Conservation (phyloP, 108 stramenopile genomes). For the Conticribra weissflogii region DNA sequence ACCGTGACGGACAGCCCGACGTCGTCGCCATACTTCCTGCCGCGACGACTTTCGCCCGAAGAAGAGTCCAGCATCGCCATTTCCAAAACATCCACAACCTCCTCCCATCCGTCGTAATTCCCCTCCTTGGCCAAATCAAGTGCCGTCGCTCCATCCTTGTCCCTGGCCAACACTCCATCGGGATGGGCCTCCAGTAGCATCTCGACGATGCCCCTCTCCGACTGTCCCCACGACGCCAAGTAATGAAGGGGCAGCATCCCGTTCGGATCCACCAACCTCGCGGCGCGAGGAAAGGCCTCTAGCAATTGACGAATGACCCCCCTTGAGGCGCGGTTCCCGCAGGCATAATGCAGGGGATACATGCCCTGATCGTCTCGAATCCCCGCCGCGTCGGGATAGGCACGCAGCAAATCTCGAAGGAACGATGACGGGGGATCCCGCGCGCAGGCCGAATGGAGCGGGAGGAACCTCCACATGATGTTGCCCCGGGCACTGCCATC, state of each 20-base stretch:
- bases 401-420: slow-evolving; percentile 18
- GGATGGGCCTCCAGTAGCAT: slow-evolving; percentile 8
- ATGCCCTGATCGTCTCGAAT: slow-evolving; percentile 26
- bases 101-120: slow-evolving; percentile 21
- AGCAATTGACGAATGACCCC: slow-evolving; percentile 19
- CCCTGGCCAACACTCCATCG: slow-evolving; percentile 11
- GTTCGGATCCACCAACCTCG: slow-evolving; percentile 26
- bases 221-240: slow-evolving; percentile 23
- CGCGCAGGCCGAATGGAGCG: slow-evolving; percentile 44
- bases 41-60: no score
- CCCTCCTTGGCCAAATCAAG: slow-evolving; percentile 29
- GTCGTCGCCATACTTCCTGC: no score
- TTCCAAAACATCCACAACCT: slow-evolving; percentile 24
- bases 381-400: slow-evolving; percentile 33
- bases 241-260: slow-evolving; percentile 42
- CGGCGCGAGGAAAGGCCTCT: slow-evolving; percentile 1
- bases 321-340: slow-evolving; percentile 31
- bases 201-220: slow-evolving; percentile 19
- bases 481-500: slow-evolving; percentile 3
- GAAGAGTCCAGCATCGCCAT: background rate
- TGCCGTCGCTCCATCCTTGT: slow-evolving; percentile 22
- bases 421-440: slow-evolving; percentile 27
- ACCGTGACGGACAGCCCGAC: background rate
- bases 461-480: slow-evolving; percentile 42
- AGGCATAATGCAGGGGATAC: slow-evolving; percentile 39